Base-by-base conservation (phyloP, 208 protist species). In the Trypanosoma mega region DNA sequence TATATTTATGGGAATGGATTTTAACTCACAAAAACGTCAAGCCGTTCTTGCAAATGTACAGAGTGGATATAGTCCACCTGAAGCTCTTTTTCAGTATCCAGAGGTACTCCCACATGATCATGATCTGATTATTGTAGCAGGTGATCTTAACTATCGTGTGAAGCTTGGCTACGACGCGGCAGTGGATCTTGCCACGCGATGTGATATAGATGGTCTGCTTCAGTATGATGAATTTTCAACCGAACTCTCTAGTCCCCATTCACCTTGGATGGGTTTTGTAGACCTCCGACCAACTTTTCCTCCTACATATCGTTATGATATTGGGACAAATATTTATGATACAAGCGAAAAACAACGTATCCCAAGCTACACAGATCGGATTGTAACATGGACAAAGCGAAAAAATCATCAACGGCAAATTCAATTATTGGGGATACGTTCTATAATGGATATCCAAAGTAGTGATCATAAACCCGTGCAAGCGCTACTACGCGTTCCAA, bases 81-180 rank as follows among this genome's bases (percentile, higher is more conserved):
- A 65, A 14, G 16, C 18, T 37, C 44, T 74, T 56, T 62, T 72
- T 58, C 61, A 68, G 52, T 72, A 70, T 26, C 61, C 66, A 2
- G 77, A 82, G 58, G 46, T 93, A 14, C 72, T 85, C 54, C 86
- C 90, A 6, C 76, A 82, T 26, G 72, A 87, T 45, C 85, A 96
- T 73, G 88, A 98, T 63, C 52, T 92, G 47, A 69, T 96, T 27
- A 76, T 98, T 52, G 91, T 94, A 31, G 85, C 93, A 5, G 94
- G 94, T 2, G 94, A 98, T 72, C 65, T 98, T 23, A 98, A 98
- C 79, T 98, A 98, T 63, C 79, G 92, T 14, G 47, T 97, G 20
- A 69, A 84, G 45, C 61, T 94, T 31, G 66, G 75, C 41, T 95
- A 94, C 66, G 82, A 95, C 31, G 49, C 66, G n/a, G 78, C 84